These are phyloP conservation scores for Bisporella sp. DNA, from an alignment of 2,329 filamentous ascomycete genomes.

Conservation along the genomic window DNA sequence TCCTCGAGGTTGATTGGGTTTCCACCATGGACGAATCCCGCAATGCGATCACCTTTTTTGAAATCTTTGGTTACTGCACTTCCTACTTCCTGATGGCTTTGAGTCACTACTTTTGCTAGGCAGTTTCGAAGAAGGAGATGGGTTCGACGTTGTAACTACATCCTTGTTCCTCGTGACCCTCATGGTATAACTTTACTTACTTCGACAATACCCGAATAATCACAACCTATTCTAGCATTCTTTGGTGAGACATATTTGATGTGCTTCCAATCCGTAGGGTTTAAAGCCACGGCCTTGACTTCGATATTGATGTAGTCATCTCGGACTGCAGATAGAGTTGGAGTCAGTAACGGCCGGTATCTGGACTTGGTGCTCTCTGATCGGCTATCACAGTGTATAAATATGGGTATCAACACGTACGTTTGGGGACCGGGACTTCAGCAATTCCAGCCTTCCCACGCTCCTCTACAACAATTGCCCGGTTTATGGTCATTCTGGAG, in stretches of 20 bases:
- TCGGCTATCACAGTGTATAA: not conserved
- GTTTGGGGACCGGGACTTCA: constrained; percentile 19
- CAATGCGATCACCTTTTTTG: constrained; percentile 41
- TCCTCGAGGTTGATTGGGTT: constrained; percentile 32
- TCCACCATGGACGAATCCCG: constrained; percentile 34
- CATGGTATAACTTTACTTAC: constrained; percentile 5
- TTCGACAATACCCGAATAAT: constrained; percentile 33
- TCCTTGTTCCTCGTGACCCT: no score
- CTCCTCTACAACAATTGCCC: constrained; percentile 20
- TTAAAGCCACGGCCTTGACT: constrained; percentile 24
- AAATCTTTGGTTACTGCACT: constrained; percentile 34
- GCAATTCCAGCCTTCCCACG: constrained; percentile 13
- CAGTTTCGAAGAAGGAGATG: no score
- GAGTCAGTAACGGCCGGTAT: not conserved
- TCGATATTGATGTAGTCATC: constrained; percentile 26
- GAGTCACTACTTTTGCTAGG: no score
- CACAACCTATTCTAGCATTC: constrained; percentile 7
- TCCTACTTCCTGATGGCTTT: constrained; percentile 33
- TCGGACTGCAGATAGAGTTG: constrained; percentile 8
- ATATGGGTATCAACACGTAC: not conserved
- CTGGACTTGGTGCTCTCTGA: not conserved
- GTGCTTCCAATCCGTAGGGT: constrained; percentile 28
- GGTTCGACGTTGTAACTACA: no score
- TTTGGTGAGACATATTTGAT: constrained; percentile 15
- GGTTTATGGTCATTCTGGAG: constrained; percentile 18